Base-by-base conservation (phyloP, 2,329 filamentous ascomycete genomes). In the Coniochaeta ligniaria region DNA sequence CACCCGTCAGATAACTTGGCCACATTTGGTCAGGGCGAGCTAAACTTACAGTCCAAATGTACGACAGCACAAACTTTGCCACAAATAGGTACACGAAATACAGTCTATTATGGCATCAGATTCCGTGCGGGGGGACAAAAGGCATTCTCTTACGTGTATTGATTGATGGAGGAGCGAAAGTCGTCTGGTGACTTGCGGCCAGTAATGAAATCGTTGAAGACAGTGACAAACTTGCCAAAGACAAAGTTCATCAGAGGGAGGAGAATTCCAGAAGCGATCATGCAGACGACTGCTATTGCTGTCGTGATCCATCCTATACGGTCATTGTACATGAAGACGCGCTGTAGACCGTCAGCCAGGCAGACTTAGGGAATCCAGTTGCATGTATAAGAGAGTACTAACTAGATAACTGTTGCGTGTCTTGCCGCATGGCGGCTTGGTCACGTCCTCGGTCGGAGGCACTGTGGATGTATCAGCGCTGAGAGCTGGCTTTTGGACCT, bases 31-130 rank as follows among this genome's bases (percentile, higher is more conserved):
- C 17, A 41, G n/a, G 17, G 16, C 12, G 12, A 41, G 35, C 2
- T n/a, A 11, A 52, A 60, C 60, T 57, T 31, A 62, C 61, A 16
- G 63, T 63, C 63, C 63, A 71, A 17, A 76, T 67, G 63, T 83
- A 84, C 3, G 75, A 74, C 5, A 80, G 65, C 17, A 72, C 65
- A 58, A 83, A 80, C 33, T 79, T 80, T 2, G 69, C 82, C 47
- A 83, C 67, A 66, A 83, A 83, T 8, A 85, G 73, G 63, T 84
- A 85, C 14, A 85, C 70, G 63, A 84, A 83, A 65, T 78, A 83
- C 1, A 84, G 70, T 0, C 74, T 75, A 36, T 20, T 36, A n/a
- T n/a, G 38, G 17, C 17, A 28, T 50, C 71, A 60, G 69, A 73
- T 33, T 17, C 24, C 3, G n/a, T 28, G 16, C 3, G 36, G 12